A percentile compares a stretch with the other conserved stretches of the same genome.
These are phyloP conservation scores for Penicillium palitans DNA, from an alignment of 2,329 filamentous ascomycete species.

Conservation along the genomic window DNA sequence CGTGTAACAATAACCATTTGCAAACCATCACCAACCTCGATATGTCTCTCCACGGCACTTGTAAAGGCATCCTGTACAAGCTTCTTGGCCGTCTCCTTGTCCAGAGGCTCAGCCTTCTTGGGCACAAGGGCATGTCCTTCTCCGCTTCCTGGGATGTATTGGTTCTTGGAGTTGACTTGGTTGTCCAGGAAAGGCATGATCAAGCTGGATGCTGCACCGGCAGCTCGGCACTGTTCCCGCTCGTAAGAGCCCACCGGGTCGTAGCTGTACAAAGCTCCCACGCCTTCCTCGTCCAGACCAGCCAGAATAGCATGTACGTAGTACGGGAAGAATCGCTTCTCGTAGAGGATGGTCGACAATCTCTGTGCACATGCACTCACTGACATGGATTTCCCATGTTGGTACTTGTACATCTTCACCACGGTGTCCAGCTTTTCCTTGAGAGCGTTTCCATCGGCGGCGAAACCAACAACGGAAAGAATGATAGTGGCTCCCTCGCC, in stretches of 20 bases:
- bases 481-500: constrained; percentile 84
- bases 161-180: constrained; percentile 99
- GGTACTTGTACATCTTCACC: constrained; percentile 99
- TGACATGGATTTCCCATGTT: constrained; percentile 94
- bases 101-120: constrained; percentile 62
- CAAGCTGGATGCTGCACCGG: constrained; percentile 84
- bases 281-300: constrained; percentile 90
- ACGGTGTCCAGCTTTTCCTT: constrained; percentile 91
- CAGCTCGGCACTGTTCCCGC: constrained; percentile 91
- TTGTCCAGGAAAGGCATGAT: constrained; percentile 99
- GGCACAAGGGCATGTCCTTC: constrained; percentile 75
- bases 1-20: constrained; percentile 93
- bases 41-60: constrained; percentile 96
- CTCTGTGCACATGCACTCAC: constrained; percentile 93
- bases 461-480: constrained; percentile 91
- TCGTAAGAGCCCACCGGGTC: constrained; percentile 98
- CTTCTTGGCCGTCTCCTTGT: constrained; percentile 72
- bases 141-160: constrained; percentile 85
- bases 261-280: constrained; percentile 93
- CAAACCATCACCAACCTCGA: constrained; percentile 94
- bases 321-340: constrained; percentile 98
- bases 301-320: constrained; percentile 94
- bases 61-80: constrained; percentile 97
- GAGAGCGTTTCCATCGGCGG: constrained; percentile 88
- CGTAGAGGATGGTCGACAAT: constrained; percentile 91